Evolutionary conservation across 306 rosid species (phyloP).

Genomic region (Corylus americana): DNA sequence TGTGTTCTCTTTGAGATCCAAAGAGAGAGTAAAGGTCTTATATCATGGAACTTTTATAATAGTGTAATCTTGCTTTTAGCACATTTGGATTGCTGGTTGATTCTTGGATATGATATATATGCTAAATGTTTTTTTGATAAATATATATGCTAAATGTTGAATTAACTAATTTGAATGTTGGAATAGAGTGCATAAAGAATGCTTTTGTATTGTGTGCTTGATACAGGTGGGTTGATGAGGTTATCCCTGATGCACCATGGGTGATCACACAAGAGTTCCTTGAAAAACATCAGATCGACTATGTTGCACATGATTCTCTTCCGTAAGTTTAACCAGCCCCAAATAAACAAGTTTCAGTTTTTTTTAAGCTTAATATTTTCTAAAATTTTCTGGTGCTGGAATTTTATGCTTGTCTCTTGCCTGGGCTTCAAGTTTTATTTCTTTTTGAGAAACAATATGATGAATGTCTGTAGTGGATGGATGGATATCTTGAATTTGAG

Average conservation of each 20-base stretch:
- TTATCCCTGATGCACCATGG: constrained; percentile 92
- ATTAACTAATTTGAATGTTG: neutral
- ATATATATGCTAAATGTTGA: neutral
- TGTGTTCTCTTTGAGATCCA: neutral
- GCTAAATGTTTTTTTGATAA: neutral
- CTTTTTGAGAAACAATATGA: neutral
- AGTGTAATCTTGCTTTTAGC: neutral
- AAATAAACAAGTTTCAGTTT: neutral
- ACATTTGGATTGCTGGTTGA: neutral
- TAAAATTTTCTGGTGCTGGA: neutral
- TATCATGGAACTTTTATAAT: neutral
- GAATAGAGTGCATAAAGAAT: neutral
- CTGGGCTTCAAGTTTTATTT: neutral
- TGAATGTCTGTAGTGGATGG: neutral
- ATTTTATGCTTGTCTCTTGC: neutral
- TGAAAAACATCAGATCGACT: constrained; percentile 74
- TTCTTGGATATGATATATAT: neutral
- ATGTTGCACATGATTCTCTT: constrained; percentile 87
- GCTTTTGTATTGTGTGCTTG: constrained; percentile 6
- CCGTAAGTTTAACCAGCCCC: constrained; percentile 58
- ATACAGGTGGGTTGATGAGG: constrained; percentile 89
- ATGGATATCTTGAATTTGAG: neutral
- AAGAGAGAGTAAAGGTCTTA: neutral
- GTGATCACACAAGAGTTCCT: constrained; percentile 74
- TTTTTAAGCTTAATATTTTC: neutral